Evolutionary conservation across 225 moss, liverwort and hornwort genomes (phyloP).

Genomic region (Takakia lepidozioides): DNA sequence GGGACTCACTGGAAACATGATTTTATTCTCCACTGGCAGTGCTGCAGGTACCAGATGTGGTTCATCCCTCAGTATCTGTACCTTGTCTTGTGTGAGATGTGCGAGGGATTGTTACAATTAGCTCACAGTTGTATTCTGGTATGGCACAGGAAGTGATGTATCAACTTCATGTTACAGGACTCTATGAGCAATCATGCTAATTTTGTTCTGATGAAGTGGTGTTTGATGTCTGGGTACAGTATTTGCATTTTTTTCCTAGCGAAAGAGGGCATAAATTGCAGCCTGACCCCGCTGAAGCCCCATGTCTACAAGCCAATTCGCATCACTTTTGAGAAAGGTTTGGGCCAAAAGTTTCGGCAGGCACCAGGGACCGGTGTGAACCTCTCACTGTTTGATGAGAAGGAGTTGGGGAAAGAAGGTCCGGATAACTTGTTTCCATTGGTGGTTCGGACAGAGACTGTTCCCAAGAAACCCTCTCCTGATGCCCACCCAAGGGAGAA

Average conservation of each 20-base stretch:
- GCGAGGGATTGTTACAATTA: too few species aligned
- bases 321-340: conserved; percentile 63
- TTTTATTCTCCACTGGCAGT: too few species aligned
- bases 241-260: conserved; percentile 82
- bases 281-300: conserved; percentile 59
- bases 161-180: too few species aligned
- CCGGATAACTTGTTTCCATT: conserved; percentile 55
- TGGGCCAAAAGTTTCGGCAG: conserved; percentile 77
- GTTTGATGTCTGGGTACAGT: conserved; percentile 55
- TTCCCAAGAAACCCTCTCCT: conserved; percentile 47
- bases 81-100: too few species aligned
- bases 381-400: conserved; percentile 68
- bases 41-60: too few species aligned
- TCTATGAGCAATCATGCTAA: too few species aligned
- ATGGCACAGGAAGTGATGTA: too few species aligned
- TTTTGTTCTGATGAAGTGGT: too few species aligned
- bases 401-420: conserved; percentile 52
- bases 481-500: conserved; percentile 29
- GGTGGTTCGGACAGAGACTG: conserved; percentile 77
- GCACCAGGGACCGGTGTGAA: conserved; percentile 78
- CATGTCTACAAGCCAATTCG: conserved; percentile 43
- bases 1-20: too few species aligned
- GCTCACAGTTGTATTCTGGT: too few species aligned
- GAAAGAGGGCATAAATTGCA: conserved; percentile 55
- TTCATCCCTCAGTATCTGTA: too few species aligned